Conservation (phyloP, 139 green algal species). For the Chlamydomonas asymmetrica region DNA sequence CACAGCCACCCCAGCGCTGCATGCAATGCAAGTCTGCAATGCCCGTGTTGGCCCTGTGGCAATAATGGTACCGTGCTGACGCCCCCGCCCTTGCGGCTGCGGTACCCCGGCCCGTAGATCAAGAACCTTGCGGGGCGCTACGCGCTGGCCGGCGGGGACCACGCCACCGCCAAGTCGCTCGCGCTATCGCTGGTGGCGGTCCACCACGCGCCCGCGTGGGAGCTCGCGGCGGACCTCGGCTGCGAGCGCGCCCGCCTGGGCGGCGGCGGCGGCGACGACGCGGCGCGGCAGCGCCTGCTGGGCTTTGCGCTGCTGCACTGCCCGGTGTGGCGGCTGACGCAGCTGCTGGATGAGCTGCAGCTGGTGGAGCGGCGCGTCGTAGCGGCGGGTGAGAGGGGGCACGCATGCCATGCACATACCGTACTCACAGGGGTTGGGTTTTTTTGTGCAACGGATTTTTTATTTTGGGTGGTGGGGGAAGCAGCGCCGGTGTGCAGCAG, state of each 20-base stretch:
- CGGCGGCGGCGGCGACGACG: conserved; percentile 13
- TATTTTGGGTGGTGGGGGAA: no score
- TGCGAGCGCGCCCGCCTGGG: no score
- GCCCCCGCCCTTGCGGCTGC: no score
- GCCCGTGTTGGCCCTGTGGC: no score
- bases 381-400: neutral
- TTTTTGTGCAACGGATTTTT: no score
- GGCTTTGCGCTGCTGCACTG: conserved; percentile 23
- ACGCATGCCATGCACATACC: no score
- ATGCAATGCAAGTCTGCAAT: no score
- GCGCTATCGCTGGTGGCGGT: conserved; percentile 17
- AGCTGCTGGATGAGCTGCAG: conserved; percentile 25
- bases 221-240: conserved; percentile 18
- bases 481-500: no score
- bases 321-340: conserved; percentile 5
- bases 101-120: neutral
- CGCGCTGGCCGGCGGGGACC: conserved; percentile 8
- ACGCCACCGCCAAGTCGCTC: neutral
- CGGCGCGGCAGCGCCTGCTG: conserved; percentile 10
- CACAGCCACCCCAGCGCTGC: no score
- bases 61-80: no score
- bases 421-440: no score
- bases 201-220: neutral
- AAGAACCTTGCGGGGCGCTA: conserved; percentile 1
- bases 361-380: conserved; percentile 2